Percentiles rank a stretch among this genome's conserved stretches.
These are phyloP conservation scores for Myxozyma sirexii DNA, from an alignment of 805 yeast species.

Conservation along the genomic window DNA sequence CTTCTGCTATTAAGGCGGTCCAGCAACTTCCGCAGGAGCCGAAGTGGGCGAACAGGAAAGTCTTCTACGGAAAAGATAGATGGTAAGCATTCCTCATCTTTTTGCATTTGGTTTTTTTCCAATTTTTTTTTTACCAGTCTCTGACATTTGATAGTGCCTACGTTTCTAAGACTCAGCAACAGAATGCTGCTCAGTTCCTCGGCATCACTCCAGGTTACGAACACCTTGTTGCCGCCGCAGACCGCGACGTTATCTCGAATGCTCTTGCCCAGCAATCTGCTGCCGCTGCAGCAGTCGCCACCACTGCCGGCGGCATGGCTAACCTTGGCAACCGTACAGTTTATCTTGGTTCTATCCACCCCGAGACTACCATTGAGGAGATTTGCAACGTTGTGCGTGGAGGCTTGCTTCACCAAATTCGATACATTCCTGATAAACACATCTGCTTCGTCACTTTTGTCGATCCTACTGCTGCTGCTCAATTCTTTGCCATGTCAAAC, in stretches of 20 bases:
- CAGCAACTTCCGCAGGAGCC: slow-evolving; percentile 68
- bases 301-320: slow-evolving; percentile 89
- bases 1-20: slow-evolving; percentile 85
- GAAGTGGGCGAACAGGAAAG: slow-evolving; percentile 73
- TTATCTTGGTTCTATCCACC: slow-evolving; percentile 86
- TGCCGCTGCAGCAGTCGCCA: slow-evolving; percentile 96
- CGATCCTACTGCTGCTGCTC: slow-evolving; percentile 97
- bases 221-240: slow-evolving; percentile 71
- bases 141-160: slow-evolving; percentile 55
- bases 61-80: slow-evolving; percentile 91
- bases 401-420: slow-evolving; percentile 82
- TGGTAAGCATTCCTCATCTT: slow-evolving; percentile 32
- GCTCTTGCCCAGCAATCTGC: slow-evolving; percentile 86
- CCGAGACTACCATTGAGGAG: slow-evolving; percentile 85
- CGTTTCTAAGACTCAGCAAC: slow-evolving; percentile 92
- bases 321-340: slow-evolving; percentile 93
- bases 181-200: slow-evolving; percentile 92
- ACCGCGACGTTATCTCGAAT: slow-evolving; percentile 50
- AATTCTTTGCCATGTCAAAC: slow-evolving; percentile 91
- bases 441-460: slow-evolving; percentile 94
- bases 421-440: slow-evolving; percentile 80
- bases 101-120: slow-evolving; percentile 44
- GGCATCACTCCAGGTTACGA: slow-evolving; percentile 91
- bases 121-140: too few relatives aligned
- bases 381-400: slow-evolving; percentile 96